phyloP scores from a whole-genome alignment of 495 filamentous ascomycete genomes.

The Aspergillus indologenus region DNA sequence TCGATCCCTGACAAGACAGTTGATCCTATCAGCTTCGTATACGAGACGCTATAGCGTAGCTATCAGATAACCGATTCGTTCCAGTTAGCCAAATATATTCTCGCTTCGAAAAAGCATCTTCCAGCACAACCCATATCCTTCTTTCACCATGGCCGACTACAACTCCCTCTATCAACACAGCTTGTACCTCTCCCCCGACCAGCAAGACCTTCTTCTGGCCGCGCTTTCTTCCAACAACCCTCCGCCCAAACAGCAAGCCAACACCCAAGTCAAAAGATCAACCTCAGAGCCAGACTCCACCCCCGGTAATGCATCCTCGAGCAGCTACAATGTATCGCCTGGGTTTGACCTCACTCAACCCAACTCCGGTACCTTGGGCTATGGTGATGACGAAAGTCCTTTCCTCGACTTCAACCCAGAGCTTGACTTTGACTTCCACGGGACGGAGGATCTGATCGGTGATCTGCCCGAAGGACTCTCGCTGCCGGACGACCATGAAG shows the following conservation, averaged over 20 bases:
- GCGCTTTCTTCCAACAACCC: constrained; percentile 78
- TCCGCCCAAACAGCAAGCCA: constrained; percentile 30
- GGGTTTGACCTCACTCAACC: constrained; percentile 51
- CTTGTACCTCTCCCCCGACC: constrained; percentile 73
- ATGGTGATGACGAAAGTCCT: constrained; percentile 67
- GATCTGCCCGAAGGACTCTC: constrained; percentile 60
- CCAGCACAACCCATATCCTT: neutral
- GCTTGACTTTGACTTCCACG: constrained; percentile 64
- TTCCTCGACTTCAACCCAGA: constrained; percentile 81
- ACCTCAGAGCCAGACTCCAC: constrained; percentile 28
- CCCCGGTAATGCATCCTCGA: constrained; percentile 33
- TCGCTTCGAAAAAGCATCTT: neutral
- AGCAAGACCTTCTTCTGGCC: constrained; percentile 84
- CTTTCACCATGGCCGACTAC: constrained; percentile 34
- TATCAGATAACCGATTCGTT: neutral
- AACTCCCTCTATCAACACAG: constrained; percentile 40
- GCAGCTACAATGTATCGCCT: constrained; percentile 46
- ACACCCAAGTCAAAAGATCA: constrained; percentile 26
- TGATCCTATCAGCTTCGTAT: neutral
- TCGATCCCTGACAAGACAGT: neutral
- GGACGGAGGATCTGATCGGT: constrained; percentile 66
- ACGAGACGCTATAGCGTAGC: neutral
- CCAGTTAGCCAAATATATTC: neutral
- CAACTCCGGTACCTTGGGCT: constrained; percentile 42
- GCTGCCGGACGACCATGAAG: constrained; percentile 52